Evolutionary conservation across 768 basidiomycete species (phyloP).

Genomic region (Hebeloma cylindrosporum): DNA sequence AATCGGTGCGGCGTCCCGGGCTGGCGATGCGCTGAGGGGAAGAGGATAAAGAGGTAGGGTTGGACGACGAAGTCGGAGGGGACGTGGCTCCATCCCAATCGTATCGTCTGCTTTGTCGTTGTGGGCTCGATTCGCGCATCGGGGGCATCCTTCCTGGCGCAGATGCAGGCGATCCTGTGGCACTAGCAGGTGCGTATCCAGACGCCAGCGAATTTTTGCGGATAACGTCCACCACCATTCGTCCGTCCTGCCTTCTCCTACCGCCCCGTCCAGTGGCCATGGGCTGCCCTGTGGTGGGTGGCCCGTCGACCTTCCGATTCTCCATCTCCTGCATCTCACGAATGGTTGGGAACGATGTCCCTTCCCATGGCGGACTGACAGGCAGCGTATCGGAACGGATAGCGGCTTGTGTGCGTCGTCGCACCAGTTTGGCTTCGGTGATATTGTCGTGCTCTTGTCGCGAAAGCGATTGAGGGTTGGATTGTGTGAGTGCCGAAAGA

Average conservation of each 20-base stretch:
- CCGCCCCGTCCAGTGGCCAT: conserved; percentile 2
- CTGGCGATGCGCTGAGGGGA: conserved; percentile 22
- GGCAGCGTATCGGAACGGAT: conserved; percentile 39
- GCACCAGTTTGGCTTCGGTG: conserved; percentile 77
- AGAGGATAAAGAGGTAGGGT: too few species aligned
- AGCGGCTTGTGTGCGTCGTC: conserved; percentile 75
- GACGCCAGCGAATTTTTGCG: conserved; percentile 45
- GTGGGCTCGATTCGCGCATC: conserved; percentile 18
- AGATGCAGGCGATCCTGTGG: neutral
- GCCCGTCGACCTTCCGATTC: neutral
- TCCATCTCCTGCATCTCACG: conserved; percentile 1
- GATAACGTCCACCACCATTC: conserved; percentile 53
- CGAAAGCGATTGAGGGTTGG: conserved; percentile 64
- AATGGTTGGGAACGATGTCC: conserved; percentile 23
- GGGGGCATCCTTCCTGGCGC: conserved; percentile 16
- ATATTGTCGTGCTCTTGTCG: conserved; percentile 78
- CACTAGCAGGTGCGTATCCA: neutral
- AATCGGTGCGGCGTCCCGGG: conserved; percentile 5
- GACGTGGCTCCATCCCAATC: too few species aligned
- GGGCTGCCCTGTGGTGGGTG: conserved; percentile 9
- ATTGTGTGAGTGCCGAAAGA: conserved; percentile 63
- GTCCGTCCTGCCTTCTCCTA: conserved; percentile 32
- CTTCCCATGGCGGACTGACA: conserved; percentile 28
- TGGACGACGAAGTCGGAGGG: too few species aligned
- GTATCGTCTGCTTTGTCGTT: conserved; percentile 14